A percentile compares a stretch with the other conserved stretches of the same genome.
phyloP scores from a whole-genome alignment of 2,329 filamentous ascomycete genomes.

The Curvularia verruculosa region DNA sequence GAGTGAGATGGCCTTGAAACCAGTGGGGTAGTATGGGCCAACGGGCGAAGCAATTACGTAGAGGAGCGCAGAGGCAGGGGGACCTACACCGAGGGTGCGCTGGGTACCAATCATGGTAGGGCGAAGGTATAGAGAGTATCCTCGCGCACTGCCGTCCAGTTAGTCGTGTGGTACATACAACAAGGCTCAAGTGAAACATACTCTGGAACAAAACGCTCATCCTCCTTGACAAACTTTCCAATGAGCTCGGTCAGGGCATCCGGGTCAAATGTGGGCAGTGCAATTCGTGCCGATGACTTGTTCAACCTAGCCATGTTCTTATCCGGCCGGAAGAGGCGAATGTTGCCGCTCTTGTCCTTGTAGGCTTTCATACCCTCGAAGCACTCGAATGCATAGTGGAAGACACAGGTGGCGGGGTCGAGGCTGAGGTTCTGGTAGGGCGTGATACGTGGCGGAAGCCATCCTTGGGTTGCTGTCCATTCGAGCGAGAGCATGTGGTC shows the following conservation, averaged over 20 bases:
- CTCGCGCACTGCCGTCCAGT: constrained; percentile 59
- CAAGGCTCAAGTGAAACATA: constrained; percentile 50
- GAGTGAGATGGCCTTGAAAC: constrained; percentile 94
- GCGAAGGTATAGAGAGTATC: constrained; percentile 94
- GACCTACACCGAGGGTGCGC: constrained; percentile 86
- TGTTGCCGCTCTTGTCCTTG: constrained; percentile 77
- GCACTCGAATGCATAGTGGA: constrained; percentile 97
- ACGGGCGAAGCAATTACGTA: constrained; percentile 97
- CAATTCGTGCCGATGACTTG: constrained; percentile 88
- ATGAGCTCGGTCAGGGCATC: constrained; percentile 80
- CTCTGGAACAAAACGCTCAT: constrained; percentile 87
- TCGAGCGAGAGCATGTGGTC: constrained; percentile 97
- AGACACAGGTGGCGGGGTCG: constrained; percentile 93
- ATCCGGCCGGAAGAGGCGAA: constrained; percentile 90
- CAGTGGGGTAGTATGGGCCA: constrained; percentile 96
- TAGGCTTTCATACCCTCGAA: constrained; percentile 99
- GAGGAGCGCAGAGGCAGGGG: constrained; percentile 89
- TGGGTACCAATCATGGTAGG: constrained; percentile 98
- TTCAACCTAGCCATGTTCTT: constrained; percentile 97
- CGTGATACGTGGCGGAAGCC: constrained; percentile 80
- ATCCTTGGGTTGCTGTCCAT: constrained; percentile 86
- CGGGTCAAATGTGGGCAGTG: constrained; percentile 82
- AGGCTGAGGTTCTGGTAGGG: constrained; percentile 98
- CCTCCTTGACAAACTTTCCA: constrained; percentile 76
- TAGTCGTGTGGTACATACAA: constrained; percentile 8